These are phyloP conservation scores for Leishmania lainsoni DNA, from an alignment of 208 protist genomes.

Conservation along the genomic window DNA sequence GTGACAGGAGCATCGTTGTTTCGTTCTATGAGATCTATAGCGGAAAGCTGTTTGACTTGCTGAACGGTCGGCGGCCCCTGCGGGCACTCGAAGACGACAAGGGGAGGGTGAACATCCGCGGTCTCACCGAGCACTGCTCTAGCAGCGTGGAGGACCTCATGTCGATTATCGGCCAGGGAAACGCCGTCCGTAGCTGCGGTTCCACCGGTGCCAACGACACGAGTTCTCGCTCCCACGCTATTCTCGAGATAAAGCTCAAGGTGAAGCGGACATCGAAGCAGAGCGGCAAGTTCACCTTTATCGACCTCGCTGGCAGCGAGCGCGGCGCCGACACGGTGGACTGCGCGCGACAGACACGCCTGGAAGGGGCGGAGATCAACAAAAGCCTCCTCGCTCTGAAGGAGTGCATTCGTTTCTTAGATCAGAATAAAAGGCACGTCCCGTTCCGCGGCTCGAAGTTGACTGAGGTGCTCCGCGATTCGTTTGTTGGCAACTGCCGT, in stretches of 20 bases:
- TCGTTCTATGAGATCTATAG: conserved; percentile 91
- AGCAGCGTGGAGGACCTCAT: conserved; percentile 58
- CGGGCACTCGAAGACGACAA: conserved; percentile 72
- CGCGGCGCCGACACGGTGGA: conserved; percentile 79
- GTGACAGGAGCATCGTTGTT: conserved; percentile 37
- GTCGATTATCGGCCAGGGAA: conserved; percentile 85
- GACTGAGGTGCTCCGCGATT: conserved; percentile 91
- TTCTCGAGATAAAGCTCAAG: conserved; percentile 83
- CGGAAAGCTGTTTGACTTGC: conserved; percentile 75
- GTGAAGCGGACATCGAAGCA: conserved; percentile 3
- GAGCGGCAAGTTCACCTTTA: conserved; percentile 76
- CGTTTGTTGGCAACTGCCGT: conserved; percentile 89
- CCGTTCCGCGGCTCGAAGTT: conserved; percentile 94
- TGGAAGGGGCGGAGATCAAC: conserved; percentile 92
- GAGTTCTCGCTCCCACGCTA: conserved; percentile 95
- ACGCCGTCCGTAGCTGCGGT: conserved; percentile 73
- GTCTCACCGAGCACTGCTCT: conserved; percentile 60
- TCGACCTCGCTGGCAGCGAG: conserved; percentile 95
- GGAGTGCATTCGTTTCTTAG: conserved; percentile 87
- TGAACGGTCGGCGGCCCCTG: conserved; percentile 69
- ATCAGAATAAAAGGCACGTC: conserved; percentile 80
- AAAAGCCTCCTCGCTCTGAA: conserved; percentile 87
- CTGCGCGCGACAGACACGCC: conserved; percentile 81
- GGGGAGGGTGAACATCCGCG: conserved; percentile 64
- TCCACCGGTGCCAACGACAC: conserved; percentile 94